These are phyloP conservation scores for Xylariomycetidae sp. DNA, from an alignment of 2,329 filamentous ascomycete species.

Conservation along the genomic window DNA sequence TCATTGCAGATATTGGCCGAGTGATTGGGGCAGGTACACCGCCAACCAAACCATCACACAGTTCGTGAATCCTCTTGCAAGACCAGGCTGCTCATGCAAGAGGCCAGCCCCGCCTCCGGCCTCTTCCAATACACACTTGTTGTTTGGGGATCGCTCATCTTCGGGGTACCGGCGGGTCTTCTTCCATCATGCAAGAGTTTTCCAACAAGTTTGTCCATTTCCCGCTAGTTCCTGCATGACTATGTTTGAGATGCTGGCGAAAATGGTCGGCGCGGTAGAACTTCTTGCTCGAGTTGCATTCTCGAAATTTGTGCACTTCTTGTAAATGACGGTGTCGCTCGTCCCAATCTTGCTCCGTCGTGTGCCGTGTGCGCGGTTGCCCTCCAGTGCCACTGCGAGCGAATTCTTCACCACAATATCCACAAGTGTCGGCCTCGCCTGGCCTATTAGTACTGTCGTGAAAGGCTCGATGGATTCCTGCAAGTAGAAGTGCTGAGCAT, in stretches of 20 bases:
- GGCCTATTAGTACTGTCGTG: slow-evolving; percentile 70
- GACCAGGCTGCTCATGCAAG: no score
- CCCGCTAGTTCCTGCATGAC: slow-evolving; percentile 89
- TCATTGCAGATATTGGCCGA: no score
- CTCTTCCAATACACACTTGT: no score
- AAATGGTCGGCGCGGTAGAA: slow-evolving; percentile 98
- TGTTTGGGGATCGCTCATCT: no score
- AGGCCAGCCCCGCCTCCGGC: no score
- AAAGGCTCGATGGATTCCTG: slow-evolving; percentile 74
- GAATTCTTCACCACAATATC: slow-evolving; percentile 95
- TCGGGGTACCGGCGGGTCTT: slow-evolving; percentile 61
- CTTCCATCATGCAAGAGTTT: slow-evolving; percentile 89
- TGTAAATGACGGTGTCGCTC: slow-evolving; percentile 81
- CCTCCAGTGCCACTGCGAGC: slow-evolving; percentile 47
- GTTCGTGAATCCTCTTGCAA: no score
- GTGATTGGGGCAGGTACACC: no score
- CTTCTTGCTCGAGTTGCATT: slow-evolving; percentile 98
- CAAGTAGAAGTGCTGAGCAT: slow-evolving; percentile 69
- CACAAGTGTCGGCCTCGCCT: slow-evolving; percentile 74
- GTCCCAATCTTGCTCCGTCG: slow-evolving; percentile 86
- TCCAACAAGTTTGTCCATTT: slow-evolving; percentile 99
- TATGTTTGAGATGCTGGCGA: slow-evolving; percentile 96
- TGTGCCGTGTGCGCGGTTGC: slow-evolving; percentile 34
- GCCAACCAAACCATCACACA: no score
- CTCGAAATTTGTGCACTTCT: slow-evolving; percentile 90